Base-by-base conservation (phyloP, 352 stramenopile genomes). In the Thraustochytrium sp. region DNA sequence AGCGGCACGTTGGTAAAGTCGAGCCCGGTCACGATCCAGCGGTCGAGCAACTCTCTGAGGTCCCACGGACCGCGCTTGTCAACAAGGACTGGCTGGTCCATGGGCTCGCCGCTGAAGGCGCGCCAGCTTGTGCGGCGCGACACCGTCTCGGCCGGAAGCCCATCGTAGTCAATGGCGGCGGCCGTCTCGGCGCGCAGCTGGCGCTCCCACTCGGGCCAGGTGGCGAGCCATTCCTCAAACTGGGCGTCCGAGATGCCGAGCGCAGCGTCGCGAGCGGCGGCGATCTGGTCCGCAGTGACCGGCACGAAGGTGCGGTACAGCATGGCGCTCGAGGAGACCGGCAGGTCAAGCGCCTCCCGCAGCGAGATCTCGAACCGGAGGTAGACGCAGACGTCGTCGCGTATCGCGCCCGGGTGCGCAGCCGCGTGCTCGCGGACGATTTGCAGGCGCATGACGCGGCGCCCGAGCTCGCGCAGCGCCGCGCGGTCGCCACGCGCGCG, bases 331-430 rank as follows among this genome's bases (percentile, higher is more conserved):
- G 65, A 37, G 40, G 65, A 77, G 1, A 77, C 65, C 18, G 65
- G 65, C 21, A 77, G 31, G 46, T 77, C 65, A 2, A 77, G 65
- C 42, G 8, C 36, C 9, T 77, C 49, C 13, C 42, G 42, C 29
- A 77, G 65, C 4, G 42, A 31, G 31, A 77, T 77, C 11, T 77
- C 65, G 31, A 36, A 77, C 1, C 65, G 65, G 9, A 77, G 36
- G n/a, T 77, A 77, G 13, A 77, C 49, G 26, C 65, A 77, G 13
- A 77, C 65, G 46, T 77, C 65, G n/a, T 77, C 65, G 9, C 64
- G 42, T 1, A 29, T 31, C 16, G 65, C 42, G 11, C 65, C 65
- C 8, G 65, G 42, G 31, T 55, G 49, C 40, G 68, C 23, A 13
- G 16, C 40, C 18, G 65, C 65, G n/a, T 77, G 65, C 9, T 77